Percentiles rank a stretch among this genome's conserved stretches.
These are phyloP conservation scores for Tulasnella sp. DNA, from an alignment of 768 basidiomycete species.

Conservation along the genomic window DNA sequence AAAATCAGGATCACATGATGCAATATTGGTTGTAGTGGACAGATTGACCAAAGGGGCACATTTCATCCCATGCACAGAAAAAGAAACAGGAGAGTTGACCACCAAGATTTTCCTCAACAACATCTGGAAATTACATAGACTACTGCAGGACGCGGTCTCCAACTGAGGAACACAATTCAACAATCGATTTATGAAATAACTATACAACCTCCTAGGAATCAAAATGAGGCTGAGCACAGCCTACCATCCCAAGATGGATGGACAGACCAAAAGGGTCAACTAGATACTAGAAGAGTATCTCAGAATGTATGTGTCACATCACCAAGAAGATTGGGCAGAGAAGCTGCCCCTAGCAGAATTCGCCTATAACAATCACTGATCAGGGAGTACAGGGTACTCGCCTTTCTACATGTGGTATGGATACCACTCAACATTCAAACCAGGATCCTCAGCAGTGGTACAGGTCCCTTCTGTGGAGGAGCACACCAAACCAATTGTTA, in stretches of 20 bases:
- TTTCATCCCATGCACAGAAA: slow-evolving; percentile 31
- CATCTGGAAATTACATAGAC: slow-evolving; percentile 24
- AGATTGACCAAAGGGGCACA: slow-evolving; percentile 32
- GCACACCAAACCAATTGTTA: background rate
- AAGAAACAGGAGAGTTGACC: slow-evolving; percentile 25
- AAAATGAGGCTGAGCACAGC: slow-evolving; percentile 29
- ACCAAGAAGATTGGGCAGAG: slow-evolving; percentile 35
- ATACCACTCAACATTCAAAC: slow-evolving; percentile 20
- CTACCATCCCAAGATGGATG: slow-evolving; percentile 36
- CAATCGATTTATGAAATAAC: background rate
- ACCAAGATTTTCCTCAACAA: slow-evolving; percentile 31
- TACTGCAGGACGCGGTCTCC: background rate
- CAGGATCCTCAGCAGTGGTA: background rate
- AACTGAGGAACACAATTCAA: slow-evolving; percentile 13
- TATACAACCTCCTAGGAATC: slow-evolving; percentile 21
- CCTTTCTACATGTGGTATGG: slow-evolving; percentile 31
- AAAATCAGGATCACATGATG: slow-evolving; percentile 14
- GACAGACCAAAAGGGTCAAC: slow-evolving; percentile 27
- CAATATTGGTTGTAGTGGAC: slow-evolving; percentile 32
- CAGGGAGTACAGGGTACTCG: slow-evolving; percentile 27
- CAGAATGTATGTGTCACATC: slow-evolving; percentile 27
- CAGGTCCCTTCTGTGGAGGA: slow-evolving; percentile 8
- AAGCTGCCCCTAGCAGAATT: slow-evolving; percentile 34
- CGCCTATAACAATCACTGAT: slow-evolving; percentile 30
- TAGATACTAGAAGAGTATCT: slow-evolving; percentile 32